Evolutionary conservation across 2,329 filamentous ascomycete species (phyloP), one percentile per base, ranked within the genome.

Genomic region (Amesomyces nigricolor): DNA sequence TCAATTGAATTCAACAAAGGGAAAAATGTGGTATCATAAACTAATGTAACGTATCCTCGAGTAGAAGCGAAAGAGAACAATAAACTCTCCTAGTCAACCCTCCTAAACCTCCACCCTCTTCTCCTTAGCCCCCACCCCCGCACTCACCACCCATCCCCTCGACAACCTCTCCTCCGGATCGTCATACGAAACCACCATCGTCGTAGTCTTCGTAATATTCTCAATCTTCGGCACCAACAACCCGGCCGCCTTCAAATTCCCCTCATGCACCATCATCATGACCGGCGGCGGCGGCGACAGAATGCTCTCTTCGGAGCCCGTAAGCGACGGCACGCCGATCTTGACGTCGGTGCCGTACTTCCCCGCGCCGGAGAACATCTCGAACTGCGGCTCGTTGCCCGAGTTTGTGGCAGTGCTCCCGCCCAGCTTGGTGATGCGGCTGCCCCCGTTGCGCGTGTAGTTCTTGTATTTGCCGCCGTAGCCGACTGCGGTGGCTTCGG

Each of bases 401-500:
- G 13, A 13, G 22, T 29, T 26, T 11, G 22, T 38, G 16, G 32
- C 32, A 7, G 32, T 11, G 32, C 32, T 35, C 11, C 32, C 7
- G 11, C 19, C 40, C 2, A 56, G 54, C 30, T 53, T 57, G 22
- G 38, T 22, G 13, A 51, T 51, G 26, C 49, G 26, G 29, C 22
- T n/a, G 37, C 38, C 35, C 16, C n/a, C 47, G 38, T 55, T 47
- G 45, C 56, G 53, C 7, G 53, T 29, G 56, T 62, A 58, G 17
- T 50, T 54, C 35, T 58, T 58, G 57, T 57, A 58, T n/a, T 46
- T 58, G 58, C 54, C 59, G 17, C 57, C 51, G 56, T 57, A 60
- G 46, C 45, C 76, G 68, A 13, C 35, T 6, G 22, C 22, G 22
- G 22, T 26, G n/a, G 14, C 29, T 3, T 52, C 77, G 58, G 32